Evolutionary conservation across 768 basidiomycete genomes (phyloP).

Genomic region (Termitomyces sp.): DNA sequence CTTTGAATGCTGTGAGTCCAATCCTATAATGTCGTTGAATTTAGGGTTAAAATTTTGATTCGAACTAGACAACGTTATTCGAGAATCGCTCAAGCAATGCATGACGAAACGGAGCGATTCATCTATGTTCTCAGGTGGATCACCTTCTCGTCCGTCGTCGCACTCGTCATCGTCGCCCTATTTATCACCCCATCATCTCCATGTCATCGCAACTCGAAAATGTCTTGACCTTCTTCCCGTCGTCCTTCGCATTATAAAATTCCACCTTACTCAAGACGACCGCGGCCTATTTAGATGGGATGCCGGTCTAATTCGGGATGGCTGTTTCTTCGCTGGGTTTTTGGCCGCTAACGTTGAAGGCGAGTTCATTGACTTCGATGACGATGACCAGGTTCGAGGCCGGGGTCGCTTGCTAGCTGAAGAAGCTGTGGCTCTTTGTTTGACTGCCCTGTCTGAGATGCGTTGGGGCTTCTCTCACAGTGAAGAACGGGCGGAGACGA

Average conservation of each 20-base stretch:
- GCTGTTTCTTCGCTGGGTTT: slow-evolving; percentile 85
- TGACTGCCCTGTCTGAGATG: slow-evolving; percentile 78
- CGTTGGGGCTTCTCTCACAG: slow-evolving; percentile 79
- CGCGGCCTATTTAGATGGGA: slow-evolving; percentile 77
- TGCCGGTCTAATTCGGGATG: slow-evolving; percentile 82
- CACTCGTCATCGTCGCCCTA: slow-evolving; percentile 45
- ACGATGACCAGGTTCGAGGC: slow-evolving; percentile 29
- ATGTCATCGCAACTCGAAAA: slow-evolving; percentile 46
- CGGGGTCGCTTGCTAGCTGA: slow-evolving; percentile 32
- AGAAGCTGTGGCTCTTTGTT: slow-evolving; percentile 54
- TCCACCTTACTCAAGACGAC: slow-evolving; percentile 39
- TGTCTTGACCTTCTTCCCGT: slow-evolving; percentile 51
- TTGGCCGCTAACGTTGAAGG: slow-evolving; percentile 65
- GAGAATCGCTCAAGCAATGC: slow-evolving; percentile 75
- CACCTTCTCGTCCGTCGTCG: slow-evolving; percentile 46
- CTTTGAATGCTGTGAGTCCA: slow-evolving; percentile 78
- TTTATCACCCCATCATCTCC: slow-evolving; percentile 45
- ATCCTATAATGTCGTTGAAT: background rate
- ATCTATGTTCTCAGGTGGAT: slow-evolving; percentile 41
- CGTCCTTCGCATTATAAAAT: slow-evolving; percentile 50
- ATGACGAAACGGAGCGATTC: slow-evolving; percentile 24
- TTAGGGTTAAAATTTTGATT: slow-evolving; percentile 12
- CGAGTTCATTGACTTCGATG: slow-evolving; percentile 38
- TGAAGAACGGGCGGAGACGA: slow-evolving; percentile 66
- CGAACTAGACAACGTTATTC: slow-evolving; percentile 74